These are phyloP conservation scores for Solanum pennellii DNA, from an alignment of 257 asterid species.

Conservation along the genomic window DNA sequence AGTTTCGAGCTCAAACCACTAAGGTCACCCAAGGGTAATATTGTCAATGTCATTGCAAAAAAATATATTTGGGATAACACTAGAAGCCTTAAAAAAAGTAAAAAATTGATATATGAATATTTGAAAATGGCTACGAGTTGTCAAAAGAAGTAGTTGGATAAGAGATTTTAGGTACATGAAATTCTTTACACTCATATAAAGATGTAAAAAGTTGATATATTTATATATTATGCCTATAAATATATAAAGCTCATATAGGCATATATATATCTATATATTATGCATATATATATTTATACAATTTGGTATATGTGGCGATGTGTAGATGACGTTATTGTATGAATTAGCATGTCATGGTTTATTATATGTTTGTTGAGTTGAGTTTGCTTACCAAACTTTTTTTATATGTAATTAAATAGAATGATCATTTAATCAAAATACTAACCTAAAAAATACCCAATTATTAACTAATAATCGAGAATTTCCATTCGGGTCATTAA, in stretches of 20 bases:
- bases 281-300: too few species aligned
- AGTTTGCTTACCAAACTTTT: neutral
- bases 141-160: neutral
- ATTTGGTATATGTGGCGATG: neutral
- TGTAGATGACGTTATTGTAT: neutral
- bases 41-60: neutral
- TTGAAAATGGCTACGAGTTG: neutral
- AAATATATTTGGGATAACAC: too few species aligned
- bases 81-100: neutral
- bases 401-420: neutral
- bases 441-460: neutral
- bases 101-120: neutral
- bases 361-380: neutral
- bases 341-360: neutral
- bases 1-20: too few species aligned
- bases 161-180: neutral
- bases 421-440: neutral
- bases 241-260: too few species aligned
- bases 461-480: neutral
- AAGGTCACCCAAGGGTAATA: fast-evolving
- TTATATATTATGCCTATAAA: too few species aligned
- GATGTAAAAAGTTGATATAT: neutral
- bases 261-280: too few species aligned
- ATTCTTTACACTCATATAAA: too few species aligned
- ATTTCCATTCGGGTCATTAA: neutral